Evolutionary conservation across 208 protist species (phyloP).

Genomic region (Herpetomonas samuelpessoai): DNA sequence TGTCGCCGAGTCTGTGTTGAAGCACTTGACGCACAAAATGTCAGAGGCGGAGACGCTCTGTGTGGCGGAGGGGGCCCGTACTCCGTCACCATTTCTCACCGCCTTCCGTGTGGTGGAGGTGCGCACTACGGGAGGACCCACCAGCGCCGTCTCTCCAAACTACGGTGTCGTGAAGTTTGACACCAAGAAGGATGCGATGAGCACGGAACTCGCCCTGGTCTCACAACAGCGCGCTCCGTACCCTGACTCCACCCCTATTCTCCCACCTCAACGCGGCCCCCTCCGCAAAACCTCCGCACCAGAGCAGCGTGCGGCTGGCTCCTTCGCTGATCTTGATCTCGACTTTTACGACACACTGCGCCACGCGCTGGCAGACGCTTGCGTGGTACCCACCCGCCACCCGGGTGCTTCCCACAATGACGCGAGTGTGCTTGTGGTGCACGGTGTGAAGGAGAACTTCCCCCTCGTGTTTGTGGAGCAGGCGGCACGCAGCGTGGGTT

Average conservation of each 20-base stretch:
- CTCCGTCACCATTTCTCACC: constrained; percentile 20
- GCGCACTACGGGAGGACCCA: constrained; percentile 4
- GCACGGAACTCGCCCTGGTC: constrained; percentile 34
- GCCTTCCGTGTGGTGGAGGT: constrained; percentile 45
- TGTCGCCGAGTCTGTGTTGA: constrained; percentile 22
- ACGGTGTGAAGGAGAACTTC: constrained; percentile 67
- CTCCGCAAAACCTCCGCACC: no score
- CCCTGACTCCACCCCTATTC: constrained; percentile 44
- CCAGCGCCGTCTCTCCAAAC: not conserved
- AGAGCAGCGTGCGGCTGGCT: no score
- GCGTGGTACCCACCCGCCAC: no score
- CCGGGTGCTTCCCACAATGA: no score
- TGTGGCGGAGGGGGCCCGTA: not conserved
- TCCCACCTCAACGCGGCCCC: no score
- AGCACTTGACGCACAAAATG: constrained; percentile 21
- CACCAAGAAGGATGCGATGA: constrained; percentile 9
- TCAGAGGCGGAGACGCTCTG: constrained; percentile 10
- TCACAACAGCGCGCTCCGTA: constrained; percentile 18
- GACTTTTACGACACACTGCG: no score
- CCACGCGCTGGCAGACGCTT: no score
- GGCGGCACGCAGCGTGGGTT: constrained; percentile 31
- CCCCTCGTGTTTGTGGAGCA: constrained; percentile 45
- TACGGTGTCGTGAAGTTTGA: no score
- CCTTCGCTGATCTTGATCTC: no score
- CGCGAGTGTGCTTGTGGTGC: constrained; percentile 61